Percentiles rank a stretch among this genome's conserved stretches.
Conservation (phyloP, 805 yeast genomes). For the Pichia sporocuriosa region DNA sequence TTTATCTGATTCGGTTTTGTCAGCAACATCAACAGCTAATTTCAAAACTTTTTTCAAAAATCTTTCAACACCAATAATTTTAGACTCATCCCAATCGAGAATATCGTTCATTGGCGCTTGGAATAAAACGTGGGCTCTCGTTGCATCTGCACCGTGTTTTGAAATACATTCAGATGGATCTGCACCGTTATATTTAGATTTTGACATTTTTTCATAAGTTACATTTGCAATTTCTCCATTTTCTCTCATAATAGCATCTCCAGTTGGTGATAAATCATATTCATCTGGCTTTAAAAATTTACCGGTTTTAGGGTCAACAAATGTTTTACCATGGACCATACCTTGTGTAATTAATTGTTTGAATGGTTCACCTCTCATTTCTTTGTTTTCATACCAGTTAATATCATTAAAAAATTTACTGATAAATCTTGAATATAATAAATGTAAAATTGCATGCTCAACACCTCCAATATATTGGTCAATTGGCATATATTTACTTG, state of each 20-base stretch:
- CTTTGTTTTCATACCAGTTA: conserved; percentile 59
- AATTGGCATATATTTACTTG: conserved; percentile 62
- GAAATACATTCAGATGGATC: conserved; percentile 75
- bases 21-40: conserved; percentile 26
- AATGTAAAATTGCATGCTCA: conserved; percentile 92
- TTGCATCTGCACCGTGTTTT: conserved; percentile 86
- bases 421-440: conserved; percentile 79
- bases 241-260: conserved; percentile 40
- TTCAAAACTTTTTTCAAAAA: conserved; percentile 62
- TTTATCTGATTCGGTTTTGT: background rate
- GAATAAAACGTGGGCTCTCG: conserved; percentile 86
- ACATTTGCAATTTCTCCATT: conserved; percentile 48
- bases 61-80: conserved; percentile 80
- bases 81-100: conserved; percentile 83
- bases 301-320: conserved; percentile 61
- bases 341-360: conserved; percentile 83
- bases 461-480: conserved; percentile 92
- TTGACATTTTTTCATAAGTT: conserved; percentile 89
- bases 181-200: conserved; percentile 90
- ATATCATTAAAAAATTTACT: conserved; percentile 66
- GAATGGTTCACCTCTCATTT: conserved; percentile 70
- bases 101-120: conserved; percentile 84
- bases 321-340: conserved; percentile 95
- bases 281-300: conserved; percentile 77
- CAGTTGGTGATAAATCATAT: conserved; percentile 36